Evolutionary conservation across 495 filamentous ascomycete species (phyloP).

Genomic region (Podospora pseudocomata): DNA sequence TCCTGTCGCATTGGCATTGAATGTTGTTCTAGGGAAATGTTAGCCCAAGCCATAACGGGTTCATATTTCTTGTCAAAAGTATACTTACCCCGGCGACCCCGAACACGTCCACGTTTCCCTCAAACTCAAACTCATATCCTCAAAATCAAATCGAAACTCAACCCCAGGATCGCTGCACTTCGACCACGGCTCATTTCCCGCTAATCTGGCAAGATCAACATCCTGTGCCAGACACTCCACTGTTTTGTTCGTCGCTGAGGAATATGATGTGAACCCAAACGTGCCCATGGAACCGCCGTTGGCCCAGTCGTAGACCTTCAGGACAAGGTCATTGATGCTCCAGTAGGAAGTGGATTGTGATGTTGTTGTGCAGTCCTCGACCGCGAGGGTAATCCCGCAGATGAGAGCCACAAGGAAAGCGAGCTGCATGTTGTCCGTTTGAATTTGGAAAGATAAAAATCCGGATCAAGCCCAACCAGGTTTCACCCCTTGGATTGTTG

Average conservation of each 20-base stretch:
- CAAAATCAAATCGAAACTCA: conserved; percentile 26
- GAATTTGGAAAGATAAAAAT: neutral
- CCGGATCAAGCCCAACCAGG: too few relatives aligned
- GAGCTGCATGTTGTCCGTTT: neutral
- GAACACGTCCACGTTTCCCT: conserved; percentile 29
- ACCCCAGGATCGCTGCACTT: conserved; percentile 23
- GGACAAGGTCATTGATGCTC: conserved; percentile 25
- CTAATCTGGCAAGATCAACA: conserved; percentile 26
- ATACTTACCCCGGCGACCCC: conserved; percentile 22
- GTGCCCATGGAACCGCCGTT: conserved; percentile 25
- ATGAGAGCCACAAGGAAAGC: neutral
- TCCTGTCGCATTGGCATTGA: conserved; percentile 25
- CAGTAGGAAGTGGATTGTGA: conserved; percentile 19
- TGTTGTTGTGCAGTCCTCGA: neutral
- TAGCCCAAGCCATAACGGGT: neutral
- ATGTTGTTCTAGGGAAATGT: conserved; percentile 17
- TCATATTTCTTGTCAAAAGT: neutral
- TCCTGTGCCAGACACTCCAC: conserved; percentile 24
- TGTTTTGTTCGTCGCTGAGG: conserved; percentile 26
- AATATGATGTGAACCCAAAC: conserved; percentile 28
- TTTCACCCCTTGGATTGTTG: too few relatives aligned
- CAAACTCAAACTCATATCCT: conserved; percentile 21
- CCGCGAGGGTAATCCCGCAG: neutral
- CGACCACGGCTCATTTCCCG: conserved; percentile 15
- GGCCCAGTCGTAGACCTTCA: conserved; percentile 28